These are phyloP conservation scores for Wallacemonas sp. DNA, from an alignment of 208 protist genomes.

Conservation along the genomic window DNA sequence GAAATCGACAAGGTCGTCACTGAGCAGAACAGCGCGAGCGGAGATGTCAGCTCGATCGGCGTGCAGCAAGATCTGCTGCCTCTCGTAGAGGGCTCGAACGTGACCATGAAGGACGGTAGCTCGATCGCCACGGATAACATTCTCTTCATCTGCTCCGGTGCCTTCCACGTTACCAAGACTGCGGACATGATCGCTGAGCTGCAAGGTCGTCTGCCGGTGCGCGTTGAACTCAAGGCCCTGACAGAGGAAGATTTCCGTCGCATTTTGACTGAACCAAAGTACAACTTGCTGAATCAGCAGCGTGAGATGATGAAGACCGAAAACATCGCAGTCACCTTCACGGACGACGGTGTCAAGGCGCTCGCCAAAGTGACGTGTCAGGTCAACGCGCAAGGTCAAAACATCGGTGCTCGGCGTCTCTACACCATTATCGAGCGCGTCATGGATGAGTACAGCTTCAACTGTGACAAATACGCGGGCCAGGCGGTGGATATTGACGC, in stretches of 20 bases:
- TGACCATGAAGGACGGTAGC: slow-evolving; percentile 96
- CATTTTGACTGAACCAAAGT: slow-evolving; percentile 97
- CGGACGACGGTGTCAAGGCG: slow-evolving; percentile 88
- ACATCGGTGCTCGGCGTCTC: slow-evolving; percentile 97
- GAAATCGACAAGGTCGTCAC: slow-evolving; percentile 98
- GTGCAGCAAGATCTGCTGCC: slow-evolving; percentile 98
- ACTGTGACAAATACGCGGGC: slow-evolving; percentile 80
- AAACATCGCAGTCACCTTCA: slow-evolving; percentile 93
- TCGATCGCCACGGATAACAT: slow-evolving; percentile 97
- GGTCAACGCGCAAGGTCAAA: slow-evolving; percentile 95
- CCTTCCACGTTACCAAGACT: slow-evolving; percentile 94
- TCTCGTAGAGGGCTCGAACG: slow-evolving; percentile 96
- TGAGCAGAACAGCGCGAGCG: slow-evolving; percentile 41
- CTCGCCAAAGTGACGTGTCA: slow-evolving; percentile 91
- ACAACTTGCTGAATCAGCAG: slow-evolving; percentile 94
- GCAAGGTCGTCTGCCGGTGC: slow-evolving; percentile 96
- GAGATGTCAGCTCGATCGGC: slow-evolving; percentile 92
- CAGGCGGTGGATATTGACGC: slow-evolving; percentile 76
- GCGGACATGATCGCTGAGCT: slow-evolving; percentile 95
- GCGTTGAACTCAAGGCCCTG: slow-evolving; percentile 97
- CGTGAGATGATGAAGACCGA: slow-evolving; percentile 94
- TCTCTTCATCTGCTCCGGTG: slow-evolving; percentile 97
- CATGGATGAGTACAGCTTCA: slow-evolving; percentile 94
- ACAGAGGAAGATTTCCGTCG: slow-evolving; percentile 94
- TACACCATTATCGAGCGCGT: slow-evolving; percentile 96